These are phyloP conservation scores for Tylopilus rubrobrunneus DNA, from an alignment of 768 basidiomycete species.

Conservation along the genomic window DNA sequence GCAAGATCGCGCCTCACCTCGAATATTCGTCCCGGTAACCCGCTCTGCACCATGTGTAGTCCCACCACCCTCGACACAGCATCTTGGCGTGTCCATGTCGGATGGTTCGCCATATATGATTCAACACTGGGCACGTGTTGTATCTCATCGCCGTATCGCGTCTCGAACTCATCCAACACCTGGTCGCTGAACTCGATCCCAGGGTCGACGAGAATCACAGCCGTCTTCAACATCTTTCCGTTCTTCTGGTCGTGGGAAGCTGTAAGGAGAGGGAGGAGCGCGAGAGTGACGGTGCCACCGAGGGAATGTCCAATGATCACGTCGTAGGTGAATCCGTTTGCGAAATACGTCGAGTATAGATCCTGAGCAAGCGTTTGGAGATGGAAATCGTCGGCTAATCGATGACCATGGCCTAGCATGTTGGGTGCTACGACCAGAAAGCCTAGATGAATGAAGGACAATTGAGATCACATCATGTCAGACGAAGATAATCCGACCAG, in stretches of 20 bases:
- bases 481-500: not conserved
- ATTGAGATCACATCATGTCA: not conserved
- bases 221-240: not conserved
- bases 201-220: slow-evolving; percentile 15
- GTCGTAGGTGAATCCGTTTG: slow-evolving; percentile 8
- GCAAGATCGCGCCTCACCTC: not conserved
- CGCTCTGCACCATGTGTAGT: slow-evolving; percentile 6
- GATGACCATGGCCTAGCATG: slow-evolving; percentile 14
- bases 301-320: slow-evolving; percentile 18
- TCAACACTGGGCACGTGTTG: slow-evolving; percentile 4
- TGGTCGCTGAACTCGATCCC: slow-evolving; percentile 2
- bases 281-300: slow-evolving; percentile 8
- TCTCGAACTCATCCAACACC: not conserved
- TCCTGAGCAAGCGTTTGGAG: slow-evolving; percentile 11
- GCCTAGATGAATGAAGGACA: not conserved
- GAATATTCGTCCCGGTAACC: not conserved
- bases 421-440: slow-evolving; percentile 11
- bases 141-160: not conserved
- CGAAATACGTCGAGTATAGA: slow-evolving; percentile 14
- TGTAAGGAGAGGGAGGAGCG: slow-evolving; percentile 10
- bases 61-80: slow-evolving; percentile 10
- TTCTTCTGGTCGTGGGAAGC: not conserved
- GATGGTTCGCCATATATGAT: not conserved
- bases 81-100: slow-evolving; percentile 16
- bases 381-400: slow-evolving; percentile 10